phyloP scores from a whole-genome alignment of 306 rosid species.

The Erythrophleum fordii region DNA sequence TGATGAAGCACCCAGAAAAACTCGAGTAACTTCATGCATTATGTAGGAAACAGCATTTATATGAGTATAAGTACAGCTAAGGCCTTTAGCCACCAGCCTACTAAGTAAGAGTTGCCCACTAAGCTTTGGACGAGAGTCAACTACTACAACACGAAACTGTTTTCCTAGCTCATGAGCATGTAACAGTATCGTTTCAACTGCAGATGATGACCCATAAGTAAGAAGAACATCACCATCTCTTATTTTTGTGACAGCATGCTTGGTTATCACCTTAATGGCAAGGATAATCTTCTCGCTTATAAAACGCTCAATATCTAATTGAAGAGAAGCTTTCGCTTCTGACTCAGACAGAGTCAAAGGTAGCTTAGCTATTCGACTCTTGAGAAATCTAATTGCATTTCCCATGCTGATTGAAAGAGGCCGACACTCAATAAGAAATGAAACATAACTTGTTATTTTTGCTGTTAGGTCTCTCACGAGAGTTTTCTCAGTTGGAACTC shows the following conservation, averaged over 20 bases:
- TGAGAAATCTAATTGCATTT: constrained; percentile 66
- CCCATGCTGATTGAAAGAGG: constrained; percentile 77
- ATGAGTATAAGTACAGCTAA: constrained; percentile 62
- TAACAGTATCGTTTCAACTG: constrained; percentile 58
- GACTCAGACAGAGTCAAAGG: constrained; percentile 58
- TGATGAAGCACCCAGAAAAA: constrained; percentile 62
- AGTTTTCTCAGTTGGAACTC: constrained; percentile 54
- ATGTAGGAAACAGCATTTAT: constrained; percentile 64
- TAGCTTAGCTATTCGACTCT: constrained; percentile 59
- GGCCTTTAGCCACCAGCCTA: constrained; percentile 65
- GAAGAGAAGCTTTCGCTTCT: constrained; percentile 60
- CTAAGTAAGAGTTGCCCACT: constrained; percentile 56
- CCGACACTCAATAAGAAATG: constrained; percentile 62
- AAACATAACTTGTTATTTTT: constrained; percentile 58
- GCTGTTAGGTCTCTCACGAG: constrained; percentile 60
- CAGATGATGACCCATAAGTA: constrained; percentile 56
- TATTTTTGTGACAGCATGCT: constrained; percentile 64
- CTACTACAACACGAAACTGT: constrained; percentile 61
- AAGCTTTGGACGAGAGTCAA: constrained; percentile 70
- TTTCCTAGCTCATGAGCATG: constrained; percentile 64
- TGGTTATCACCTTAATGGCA: constrained; percentile 63
- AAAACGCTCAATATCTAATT: constrained; percentile 58
- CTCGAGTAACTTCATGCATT: constrained; percentile 65
- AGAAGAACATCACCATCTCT: constrained; percentile 73
- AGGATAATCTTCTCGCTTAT: constrained; percentile 62